phyloP scores from a whole-genome alignment of 441 rosid genomes.

The Raphanus hybrid region DNA sequence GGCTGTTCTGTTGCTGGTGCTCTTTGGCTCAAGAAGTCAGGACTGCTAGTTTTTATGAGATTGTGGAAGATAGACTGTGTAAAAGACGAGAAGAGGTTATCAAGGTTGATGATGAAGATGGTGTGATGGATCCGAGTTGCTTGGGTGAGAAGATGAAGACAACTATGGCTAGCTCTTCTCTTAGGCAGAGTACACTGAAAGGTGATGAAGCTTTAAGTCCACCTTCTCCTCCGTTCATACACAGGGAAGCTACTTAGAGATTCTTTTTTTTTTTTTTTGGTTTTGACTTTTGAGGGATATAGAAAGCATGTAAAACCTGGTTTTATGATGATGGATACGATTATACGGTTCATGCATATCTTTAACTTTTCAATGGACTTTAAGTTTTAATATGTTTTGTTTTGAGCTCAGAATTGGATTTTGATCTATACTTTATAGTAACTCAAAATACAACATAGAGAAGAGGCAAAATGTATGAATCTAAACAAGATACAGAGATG shows the following conservation, averaged over 20 bases:
- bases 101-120: conserved; percentile 35
- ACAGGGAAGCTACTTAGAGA: conserved; percentile 48
- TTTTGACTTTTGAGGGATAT: neutral
- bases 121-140: conserved; percentile 33
- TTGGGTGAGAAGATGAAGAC: conserved; percentile 35
- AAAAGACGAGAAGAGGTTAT: conserved; percentile 35
- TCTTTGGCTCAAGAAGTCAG: conserved; percentile 87
- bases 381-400: no score
- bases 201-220: conserved; percentile 56
- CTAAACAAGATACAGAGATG: no score
- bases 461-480: no score
- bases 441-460: no score
- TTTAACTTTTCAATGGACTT: no score
- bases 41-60: conserved; percentile 66
- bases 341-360: no score
- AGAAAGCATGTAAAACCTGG: no score
- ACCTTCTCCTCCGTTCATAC: conserved; percentile 62
- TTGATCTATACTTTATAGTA: no score
- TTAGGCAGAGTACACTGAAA: conserved; percentile 42
- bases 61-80: conserved; percentile 61
- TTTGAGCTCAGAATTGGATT: no score
- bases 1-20: conserved; percentile 91
- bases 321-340: no score
- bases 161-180: conserved; percentile 43
- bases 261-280: neutral